Evolutionary conservation across 306 rosid species (phyloP).

Genomic region (Medicago ruthenica): DNA sequence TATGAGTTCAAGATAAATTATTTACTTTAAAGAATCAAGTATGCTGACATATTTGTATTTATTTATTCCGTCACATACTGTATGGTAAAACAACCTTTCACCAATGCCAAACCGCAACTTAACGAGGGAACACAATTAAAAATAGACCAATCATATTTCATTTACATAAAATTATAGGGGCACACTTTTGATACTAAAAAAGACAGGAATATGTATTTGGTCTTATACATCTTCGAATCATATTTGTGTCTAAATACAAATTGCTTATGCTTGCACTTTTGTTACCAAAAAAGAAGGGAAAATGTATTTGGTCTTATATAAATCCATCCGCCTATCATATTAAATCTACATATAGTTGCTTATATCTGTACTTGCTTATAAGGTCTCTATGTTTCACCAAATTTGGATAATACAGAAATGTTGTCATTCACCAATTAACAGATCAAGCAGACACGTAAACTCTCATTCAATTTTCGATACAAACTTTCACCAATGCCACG

Average conservation of each 20-base stretch:
- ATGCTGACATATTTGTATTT: neutral
- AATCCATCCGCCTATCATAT: neutral
- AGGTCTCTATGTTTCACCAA: neutral
- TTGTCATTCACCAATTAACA: slow-evolving; percentile 31
- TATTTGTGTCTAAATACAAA: no score
- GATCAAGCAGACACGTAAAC: slow-evolving; percentile 23
- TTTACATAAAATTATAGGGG: slow-evolving; percentile 2
- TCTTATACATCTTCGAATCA: no score
- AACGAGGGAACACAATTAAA: slow-evolving; percentile 2
- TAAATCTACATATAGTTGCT: neutral
- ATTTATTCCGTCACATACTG: neutral
- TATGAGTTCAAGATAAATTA: slow-evolving; percentile 21
- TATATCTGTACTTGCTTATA: slow-evolving; percentile 12
- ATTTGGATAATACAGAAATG: slow-evolving; percentile 15
- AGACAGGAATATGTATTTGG: no score
- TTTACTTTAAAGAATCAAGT: neutral
- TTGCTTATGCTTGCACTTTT: neutral
- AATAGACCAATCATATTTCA: neutral
- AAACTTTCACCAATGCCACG: neutral
- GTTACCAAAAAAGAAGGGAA: neutral
- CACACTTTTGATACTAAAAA: no score
- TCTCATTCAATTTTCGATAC: neutral
- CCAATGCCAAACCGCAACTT: slow-evolving; percentile 12
- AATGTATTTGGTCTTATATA: slow-evolving; percentile 2
- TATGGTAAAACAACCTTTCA: slow-evolving; percentile 3